Evolutionary conservation across 805 yeast genomes (phyloP).

Genomic region (Lachancea dasiensis): DNA sequence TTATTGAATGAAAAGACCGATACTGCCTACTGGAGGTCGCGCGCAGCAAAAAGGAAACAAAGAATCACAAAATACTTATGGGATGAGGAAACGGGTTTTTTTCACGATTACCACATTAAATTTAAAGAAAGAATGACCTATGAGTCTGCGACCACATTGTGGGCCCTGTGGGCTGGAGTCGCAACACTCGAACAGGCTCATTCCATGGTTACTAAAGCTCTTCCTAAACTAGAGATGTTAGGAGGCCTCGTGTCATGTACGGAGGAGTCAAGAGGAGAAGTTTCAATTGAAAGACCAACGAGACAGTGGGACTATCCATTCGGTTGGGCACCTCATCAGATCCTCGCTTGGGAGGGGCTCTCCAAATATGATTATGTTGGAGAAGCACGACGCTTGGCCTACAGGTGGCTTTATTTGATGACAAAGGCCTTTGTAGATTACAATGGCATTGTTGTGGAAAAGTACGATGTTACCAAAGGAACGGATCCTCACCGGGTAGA

Average conservation of each 20-base stretch:
- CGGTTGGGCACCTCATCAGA: constrained; percentile 99
- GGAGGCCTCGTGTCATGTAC: constrained; percentile 93
- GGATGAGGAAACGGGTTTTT: constrained; percentile 74
- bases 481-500: constrained; percentile 85
- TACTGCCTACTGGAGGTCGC: constrained; percentile 53
- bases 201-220: constrained; percentile 46
- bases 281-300: constrained; percentile 67
- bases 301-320: constrained; percentile 98
- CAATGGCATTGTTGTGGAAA: constrained; percentile 93
- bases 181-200: constrained; percentile 67
- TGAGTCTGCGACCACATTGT: constrained; percentile 84
- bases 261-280: constrained; percentile 60
- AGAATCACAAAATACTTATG: constrained; percentile 67
- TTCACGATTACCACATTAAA: constrained; percentile 75
- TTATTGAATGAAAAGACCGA: constrained; percentile 39
- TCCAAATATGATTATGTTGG: constrained; percentile 60
- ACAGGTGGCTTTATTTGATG: constrained; percentile 87
- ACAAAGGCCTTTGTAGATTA: constrained; percentile 85
- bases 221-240: constrained; percentile 68
- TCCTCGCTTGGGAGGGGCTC: constrained; percentile 87
- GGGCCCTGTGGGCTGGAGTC: constrained; percentile 85
- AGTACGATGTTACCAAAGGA: constrained; percentile 80
- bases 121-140: constrained; percentile 50
- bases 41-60: constrained; percentile 49
- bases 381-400: constrained; percentile 64